A percentile compares a stretch with the other conserved stretches of the same genome.
Evolutionary conservation across 768 basidiomycete genomes (phyloP).

Genomic region (Sistotremastrum suecicum): DNA sequence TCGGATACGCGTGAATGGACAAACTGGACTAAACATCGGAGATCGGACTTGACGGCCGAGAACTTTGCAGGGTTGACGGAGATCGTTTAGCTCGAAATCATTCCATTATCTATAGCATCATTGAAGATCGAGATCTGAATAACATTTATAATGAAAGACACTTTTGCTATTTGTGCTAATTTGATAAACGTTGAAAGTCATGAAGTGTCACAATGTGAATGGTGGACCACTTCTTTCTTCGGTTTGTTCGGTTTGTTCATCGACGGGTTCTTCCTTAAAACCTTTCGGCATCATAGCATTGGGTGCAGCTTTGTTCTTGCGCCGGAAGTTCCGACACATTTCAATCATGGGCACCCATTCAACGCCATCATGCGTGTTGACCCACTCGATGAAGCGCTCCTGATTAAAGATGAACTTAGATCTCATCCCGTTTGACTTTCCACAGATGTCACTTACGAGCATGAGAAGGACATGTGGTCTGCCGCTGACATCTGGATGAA

Average conservation of each 20-base stretch:
- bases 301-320: constrained; percentile 29
- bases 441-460: constrained; percentile 31
- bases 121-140: no score
- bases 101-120: no score
- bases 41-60: no score
- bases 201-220: no score
- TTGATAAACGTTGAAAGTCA: no score
- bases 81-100: no score
- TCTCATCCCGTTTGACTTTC: neutral
- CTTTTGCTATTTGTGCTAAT: no score
- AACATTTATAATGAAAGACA: no score
- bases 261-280: constrained; percentile 8
- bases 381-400: constrained; percentile 65
- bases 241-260: neutral
- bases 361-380: constrained; percentile 54
- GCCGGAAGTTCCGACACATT: constrained; percentile 49
- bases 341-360: constrained; percentile 61
- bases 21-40: no score
- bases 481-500: constrained; percentile 69
- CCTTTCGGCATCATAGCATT: constrained; percentile 46
- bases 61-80: no score
- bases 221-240: no score
- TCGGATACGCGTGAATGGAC: no score
- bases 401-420: constrained; percentile 10
- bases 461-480: constrained; percentile 62